Evolutionary conservation across 2,329 filamentous ascomycete species (phyloP).

Genomic region (Lachnellula subtilissima): DNA sequence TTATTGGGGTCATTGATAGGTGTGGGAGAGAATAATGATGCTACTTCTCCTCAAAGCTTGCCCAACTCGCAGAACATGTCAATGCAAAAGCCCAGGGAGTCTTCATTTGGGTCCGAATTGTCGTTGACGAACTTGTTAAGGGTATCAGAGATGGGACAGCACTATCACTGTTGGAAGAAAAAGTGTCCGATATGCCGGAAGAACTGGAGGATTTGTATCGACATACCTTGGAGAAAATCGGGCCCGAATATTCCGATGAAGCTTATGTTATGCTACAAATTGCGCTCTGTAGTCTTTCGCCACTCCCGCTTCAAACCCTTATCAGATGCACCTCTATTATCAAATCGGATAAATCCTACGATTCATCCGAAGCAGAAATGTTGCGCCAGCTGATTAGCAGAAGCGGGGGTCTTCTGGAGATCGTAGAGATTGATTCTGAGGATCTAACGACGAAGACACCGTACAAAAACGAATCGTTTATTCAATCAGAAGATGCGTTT

Average conservation of each 20-base stretch:
- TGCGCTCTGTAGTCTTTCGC: conserved; percentile 8
- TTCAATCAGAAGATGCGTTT: no score
- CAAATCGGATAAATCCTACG: neutral
- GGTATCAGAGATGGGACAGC: conserved; percentile 12
- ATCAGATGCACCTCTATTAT: neutral
- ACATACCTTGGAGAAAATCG: conserved; percentile 12
- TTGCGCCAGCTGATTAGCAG: conserved; percentile 2
- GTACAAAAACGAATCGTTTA: no score
- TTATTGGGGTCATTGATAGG: neutral
- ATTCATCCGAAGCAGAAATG: neutral
- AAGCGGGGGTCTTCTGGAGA: conserved; percentile 12
- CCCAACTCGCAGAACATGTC: neutral
- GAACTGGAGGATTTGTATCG: conserved; percentile 18
- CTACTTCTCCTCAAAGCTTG: neutral
- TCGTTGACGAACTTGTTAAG: conserved; percentile 4
- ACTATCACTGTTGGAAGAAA: conserved; percentile 4
- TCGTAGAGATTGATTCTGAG: neutral
- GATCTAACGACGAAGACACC: neutral
- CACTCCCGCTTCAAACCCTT: conserved; percentile 10
- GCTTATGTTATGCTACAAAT: conserved; percentile 22
- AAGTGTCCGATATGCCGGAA: conserved; percentile 11
- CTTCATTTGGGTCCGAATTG: conserved; percentile 6
- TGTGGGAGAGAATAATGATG: neutral
- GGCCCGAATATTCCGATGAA: conserved; percentile 13
- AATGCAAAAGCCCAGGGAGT: conserved; percentile 1